Base-by-base conservation (phyloP, 352 stramenopile genomes). In the Phytopythium montanum region DNA sequence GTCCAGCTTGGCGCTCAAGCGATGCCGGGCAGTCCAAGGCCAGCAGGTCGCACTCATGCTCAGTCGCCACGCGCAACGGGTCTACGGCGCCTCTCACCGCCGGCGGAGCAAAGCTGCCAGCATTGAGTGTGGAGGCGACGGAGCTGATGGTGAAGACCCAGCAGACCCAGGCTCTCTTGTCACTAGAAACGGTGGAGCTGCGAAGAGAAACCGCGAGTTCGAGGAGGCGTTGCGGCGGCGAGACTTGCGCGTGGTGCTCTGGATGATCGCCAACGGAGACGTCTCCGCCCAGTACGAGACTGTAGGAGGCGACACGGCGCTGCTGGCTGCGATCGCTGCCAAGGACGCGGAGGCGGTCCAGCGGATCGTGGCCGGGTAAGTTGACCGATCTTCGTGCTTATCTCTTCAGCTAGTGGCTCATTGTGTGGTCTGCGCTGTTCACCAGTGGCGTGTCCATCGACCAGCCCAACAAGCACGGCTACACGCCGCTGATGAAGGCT, bases 401-500 rank as follows among this genome's bases (percentile, higher is more conserved):
- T 38, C 4, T 12, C 19, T 18, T n/a, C 50, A 5, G 33, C 5
- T 8, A 38, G 33, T 21, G 19, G 19, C n/a, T 38, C 25, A 59
- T 14, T 50, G 18, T 50, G 18, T 21, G 31, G 13, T 51, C n/a
- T 52, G 14, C 39, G 3, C n/a, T 26, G 1, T 2, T 48, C 4
- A 0, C 7, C 54, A 88, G 76, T 13, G 84, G 79, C 6, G 64
- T 84, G 28, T 87, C 81, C 1, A 84, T 90, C 46, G 68, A 90
- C 49, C 61, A 54, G 5, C 50, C 59, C 21, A 93, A 79, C 51
- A 59, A 64, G 26, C 74, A 80, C 33, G 81, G 84, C 5, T 89
- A 87, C 61, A 90, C 84, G 10, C 69, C 81, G 28, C 59, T 93
- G 21, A 93, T 92, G 79, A 90, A 90, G 56, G 79, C 84, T 14